Conservation (phyloP, 176 grass and related monocot genomes). For the Triticum turgidum region DNA sequence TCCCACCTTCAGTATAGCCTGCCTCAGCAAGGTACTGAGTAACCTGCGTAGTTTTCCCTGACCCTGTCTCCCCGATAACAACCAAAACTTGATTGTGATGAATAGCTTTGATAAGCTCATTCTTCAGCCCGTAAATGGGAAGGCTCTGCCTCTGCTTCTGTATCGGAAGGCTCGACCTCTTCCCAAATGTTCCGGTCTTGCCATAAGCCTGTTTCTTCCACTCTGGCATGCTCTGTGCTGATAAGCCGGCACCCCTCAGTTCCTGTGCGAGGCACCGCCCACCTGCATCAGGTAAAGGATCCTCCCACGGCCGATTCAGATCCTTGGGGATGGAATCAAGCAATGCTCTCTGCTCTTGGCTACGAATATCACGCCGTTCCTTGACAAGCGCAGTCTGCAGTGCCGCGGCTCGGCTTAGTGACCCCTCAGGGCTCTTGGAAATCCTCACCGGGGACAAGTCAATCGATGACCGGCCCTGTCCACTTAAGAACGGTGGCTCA, state of each 20-base stretch:
- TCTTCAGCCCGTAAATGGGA: conserved; percentile 63
- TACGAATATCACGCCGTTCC: conserved; percentile 61
- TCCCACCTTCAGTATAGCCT: conserved; percentile 51
- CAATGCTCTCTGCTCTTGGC: conserved; percentile 77
- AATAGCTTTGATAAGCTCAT: conserved; percentile 64
- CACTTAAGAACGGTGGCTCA: conserved; percentile 64
- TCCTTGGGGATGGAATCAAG: conserved; percentile 79
- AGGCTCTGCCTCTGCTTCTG: conserved; percentile 56
- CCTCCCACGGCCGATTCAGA: conserved; percentile 75
- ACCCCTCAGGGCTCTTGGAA: conserved; percentile 76
- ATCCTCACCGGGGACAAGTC: conserved; percentile 81
- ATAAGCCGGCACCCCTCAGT: conserved; percentile 43
- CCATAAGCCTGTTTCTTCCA: conserved; percentile 60
- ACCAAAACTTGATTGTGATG: conserved; percentile 62
- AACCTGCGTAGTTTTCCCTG: conserved; percentile 64
- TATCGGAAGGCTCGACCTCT: conserved; percentile 44
- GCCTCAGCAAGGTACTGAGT: conserved; percentile 69
- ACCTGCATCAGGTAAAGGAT: conserved; percentile 51
- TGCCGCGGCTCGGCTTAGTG: conserved; percentile 53
- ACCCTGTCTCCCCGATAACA: conserved; percentile 52
- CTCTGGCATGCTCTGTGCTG: conserved; percentile 23
- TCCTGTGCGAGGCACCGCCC: conserved; percentile 55
- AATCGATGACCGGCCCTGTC: conserved; percentile 37
- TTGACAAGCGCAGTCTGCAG: conserved; percentile 78
- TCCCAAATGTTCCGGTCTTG: conserved; percentile 43